A percentile compares a stretch with the other conserved stretches of the same genome.
phyloP scores from a whole-genome alignment of 2,329 filamentous ascomycete species.

The Colletotrichum sp. region DNA sequence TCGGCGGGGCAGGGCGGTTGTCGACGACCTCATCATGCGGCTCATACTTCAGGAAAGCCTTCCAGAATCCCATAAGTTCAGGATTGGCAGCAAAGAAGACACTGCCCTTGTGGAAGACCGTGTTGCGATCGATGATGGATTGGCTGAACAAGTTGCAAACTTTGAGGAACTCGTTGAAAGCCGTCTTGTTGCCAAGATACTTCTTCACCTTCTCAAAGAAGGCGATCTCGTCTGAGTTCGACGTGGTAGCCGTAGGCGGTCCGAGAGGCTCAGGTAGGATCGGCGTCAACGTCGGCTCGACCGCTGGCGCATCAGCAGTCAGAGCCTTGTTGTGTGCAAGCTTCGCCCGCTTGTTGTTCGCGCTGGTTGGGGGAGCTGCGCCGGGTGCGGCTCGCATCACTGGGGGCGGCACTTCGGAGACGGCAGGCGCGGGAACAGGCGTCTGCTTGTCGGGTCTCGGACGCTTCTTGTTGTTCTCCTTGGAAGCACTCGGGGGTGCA shows the following conservation, averaged over 20 bases:
- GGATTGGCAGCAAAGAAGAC: slow-evolving; percentile 87
- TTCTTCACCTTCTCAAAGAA: slow-evolving; percentile 99
- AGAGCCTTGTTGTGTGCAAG: slow-evolving; percentile 69
- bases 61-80: slow-evolving; percentile 90
- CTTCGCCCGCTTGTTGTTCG: slow-evolving; percentile 71
- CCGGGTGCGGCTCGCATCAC: slow-evolving; percentile 24
- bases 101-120: slow-evolving; percentile 81
- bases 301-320: slow-evolving; percentile 61
- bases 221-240: slow-evolving; percentile 82
- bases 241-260: slow-evolving; percentile 74
- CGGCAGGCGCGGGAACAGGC: slow-evolving; percentile 51
- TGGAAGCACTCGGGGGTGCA: slow-evolving; percentile 82
- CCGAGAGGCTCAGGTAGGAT: slow-evolving; percentile 86
- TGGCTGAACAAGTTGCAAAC: slow-evolving; percentile 95
- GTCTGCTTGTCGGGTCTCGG: slow-evolving; percentile 65
- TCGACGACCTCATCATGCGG: slow-evolving; percentile 80
- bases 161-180: slow-evolving; percentile 96
- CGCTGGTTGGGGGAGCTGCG: slow-evolving; percentile 35
- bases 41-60: slow-evolving; percentile 80
- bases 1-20: slow-evolving; percentile 76
- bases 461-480: slow-evolving; percentile 85
- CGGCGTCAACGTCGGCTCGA: slow-evolving; percentile 89
- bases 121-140: slow-evolving; percentile 86
- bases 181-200: slow-evolving; percentile 88
- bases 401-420: slow-evolving; percentile 47